These are phyloP conservation scores for Solioccasus polychromus DNA, from an alignment of 768 basidiomycete genomes.

Conservation along the genomic window DNA sequence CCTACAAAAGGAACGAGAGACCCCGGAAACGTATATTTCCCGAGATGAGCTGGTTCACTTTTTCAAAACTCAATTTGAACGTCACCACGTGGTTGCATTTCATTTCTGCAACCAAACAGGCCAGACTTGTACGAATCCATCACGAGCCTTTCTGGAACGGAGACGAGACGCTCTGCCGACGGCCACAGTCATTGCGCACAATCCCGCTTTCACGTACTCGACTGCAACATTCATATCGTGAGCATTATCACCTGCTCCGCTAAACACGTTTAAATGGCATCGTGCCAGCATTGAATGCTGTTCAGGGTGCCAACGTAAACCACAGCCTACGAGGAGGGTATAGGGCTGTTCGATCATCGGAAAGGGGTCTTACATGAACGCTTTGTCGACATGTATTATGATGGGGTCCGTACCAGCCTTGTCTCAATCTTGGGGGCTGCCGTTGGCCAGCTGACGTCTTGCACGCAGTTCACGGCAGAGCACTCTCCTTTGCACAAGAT, in stretches of 20 bases:
- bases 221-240: slow-evolving; percentile 21
- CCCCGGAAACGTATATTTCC: slow-evolving; percentile 19
- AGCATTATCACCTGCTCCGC: slow-evolving; percentile 9
- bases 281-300: slow-evolving; percentile 21
- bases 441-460: slow-evolving; percentile 8
- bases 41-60: slow-evolving; percentile 23
- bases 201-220: slow-evolving; percentile 26
- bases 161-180: slow-evolving; percentile 23
- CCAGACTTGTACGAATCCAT: slow-evolving; percentile 1
- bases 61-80: not conserved
- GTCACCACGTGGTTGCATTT: slow-evolving; percentile 18
- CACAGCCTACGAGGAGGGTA: slow-evolving; percentile 25
- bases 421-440: slow-evolving; percentile 11
- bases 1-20: slow-evolving; percentile 11
- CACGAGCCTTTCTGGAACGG: slow-evolving; percentile 17
- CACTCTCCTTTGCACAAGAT: slow-evolving; percentile 12
- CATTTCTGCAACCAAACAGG: slow-evolving; percentile 5
- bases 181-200: slow-evolving; percentile 16
- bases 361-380: slow-evolving; percentile 11
- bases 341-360: slow-evolving; percentile 22
- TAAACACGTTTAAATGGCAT: slow-evolving; percentile 21
- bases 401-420: slow-evolving; percentile 13
- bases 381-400: slow-evolving; percentile 15
- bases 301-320: slow-evolving; percentile 29
- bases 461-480: slow-evolving; percentile 24